phyloP scores from a whole-genome alignment of 768 basidiomycete genomes.

The Exsudoporus frostii region DNA sequence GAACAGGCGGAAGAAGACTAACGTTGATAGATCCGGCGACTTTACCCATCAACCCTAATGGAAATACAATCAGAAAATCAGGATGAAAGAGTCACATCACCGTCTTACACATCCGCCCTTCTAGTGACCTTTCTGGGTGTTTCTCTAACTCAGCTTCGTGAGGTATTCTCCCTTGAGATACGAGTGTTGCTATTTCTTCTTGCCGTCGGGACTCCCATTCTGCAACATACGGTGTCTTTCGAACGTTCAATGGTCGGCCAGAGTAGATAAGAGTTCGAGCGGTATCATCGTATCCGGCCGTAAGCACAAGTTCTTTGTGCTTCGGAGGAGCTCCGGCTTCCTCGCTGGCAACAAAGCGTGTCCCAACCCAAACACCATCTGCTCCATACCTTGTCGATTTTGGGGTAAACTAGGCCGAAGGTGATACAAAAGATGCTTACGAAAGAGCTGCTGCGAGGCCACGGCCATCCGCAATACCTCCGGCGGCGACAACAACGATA shows the following conservation, averaged over 20 bases:
- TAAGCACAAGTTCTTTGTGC: conserved; percentile 66
- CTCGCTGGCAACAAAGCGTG: conserved; percentile 78
- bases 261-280: conserved; percentile 69
- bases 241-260: conserved; percentile 79
- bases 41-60: conserved; percentile 72
- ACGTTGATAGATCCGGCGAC: conserved; percentile 70
- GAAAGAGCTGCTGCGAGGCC: conserved; percentile 74
- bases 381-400: conserved; percentile 62
- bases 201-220: conserved; percentile 69
- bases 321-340: conserved; percentile 76
- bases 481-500: conserved; percentile 77
- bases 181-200: conserved; percentile 55
- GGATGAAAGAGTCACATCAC: neutral
- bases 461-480: conserved; percentile 80
- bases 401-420: neutral
- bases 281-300: conserved; percentile 74
- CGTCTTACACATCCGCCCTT: conserved; percentile 56
- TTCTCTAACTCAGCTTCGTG: conserved; percentile 68
- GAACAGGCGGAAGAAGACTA: conserved; percentile 18
- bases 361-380: conserved; percentile 84
- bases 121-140: conserved; percentile 63
- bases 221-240: conserved; percentile 73
- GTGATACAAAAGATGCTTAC: conserved; percentile 32
- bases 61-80: conserved; percentile 1
- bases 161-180: conserved; percentile 67